Conservation (phyloP, 129 eudicot species). For the Chrysanthemum lavandulifolium region DNA sequence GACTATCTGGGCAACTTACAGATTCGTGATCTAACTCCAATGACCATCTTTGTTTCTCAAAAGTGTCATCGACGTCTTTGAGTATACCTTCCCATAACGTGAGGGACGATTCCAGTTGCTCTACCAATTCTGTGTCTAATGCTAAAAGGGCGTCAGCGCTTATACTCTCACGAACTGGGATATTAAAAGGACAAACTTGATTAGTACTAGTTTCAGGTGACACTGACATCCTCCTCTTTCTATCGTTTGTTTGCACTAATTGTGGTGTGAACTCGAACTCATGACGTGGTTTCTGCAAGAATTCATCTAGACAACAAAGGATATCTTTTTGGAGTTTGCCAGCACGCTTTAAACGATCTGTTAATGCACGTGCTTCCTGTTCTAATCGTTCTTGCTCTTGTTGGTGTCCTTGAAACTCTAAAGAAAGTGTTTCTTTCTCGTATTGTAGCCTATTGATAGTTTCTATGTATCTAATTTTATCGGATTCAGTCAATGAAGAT, state of each 20-base stretch:
- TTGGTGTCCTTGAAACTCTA: slow-evolving; percentile 47
- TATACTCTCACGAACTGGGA: slow-evolving; percentile 34
- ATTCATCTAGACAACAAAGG: slow-evolving; percentile 44
- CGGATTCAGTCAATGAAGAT: slow-evolving; percentile 55
- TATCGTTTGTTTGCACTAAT: slow-evolving; percentile 36
- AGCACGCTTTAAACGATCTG: slow-evolving; percentile 49
- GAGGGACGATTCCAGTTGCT: slow-evolving; percentile 55
- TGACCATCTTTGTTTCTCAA: slow-evolving; percentile 29
- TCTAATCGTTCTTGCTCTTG: slow-evolving; percentile 48
- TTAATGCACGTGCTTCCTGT: slow-evolving; percentile 38
- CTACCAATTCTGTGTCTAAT: slow-evolving; percentile 43
- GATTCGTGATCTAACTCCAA: slow-evolving; percentile 50
- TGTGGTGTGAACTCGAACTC: slow-evolving; percentile 33
- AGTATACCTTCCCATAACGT: slow-evolving; percentile 63
- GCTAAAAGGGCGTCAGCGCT: slow-evolving; percentile 39
- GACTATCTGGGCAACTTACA: slow-evolving; percentile 58
- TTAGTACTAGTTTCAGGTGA: slow-evolving; percentile 36
- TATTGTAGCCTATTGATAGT: slow-evolving; percentile 52
- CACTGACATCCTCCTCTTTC: slow-evolving; percentile 70
- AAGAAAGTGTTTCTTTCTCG: slow-evolving; percentile 48
- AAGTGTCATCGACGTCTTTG: slow-evolving; percentile 35
- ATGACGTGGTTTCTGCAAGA: slow-evolving; percentile 44
- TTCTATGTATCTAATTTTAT: slow-evolving; percentile 46
- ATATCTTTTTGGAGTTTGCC: slow-evolving; percentile 47
- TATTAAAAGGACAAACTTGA: slow-evolving; percentile 31